Base-by-base conservation (phyloP, 2,329 filamentous ascomycete genomes). In the Penicillium capsulatum region DNA sequence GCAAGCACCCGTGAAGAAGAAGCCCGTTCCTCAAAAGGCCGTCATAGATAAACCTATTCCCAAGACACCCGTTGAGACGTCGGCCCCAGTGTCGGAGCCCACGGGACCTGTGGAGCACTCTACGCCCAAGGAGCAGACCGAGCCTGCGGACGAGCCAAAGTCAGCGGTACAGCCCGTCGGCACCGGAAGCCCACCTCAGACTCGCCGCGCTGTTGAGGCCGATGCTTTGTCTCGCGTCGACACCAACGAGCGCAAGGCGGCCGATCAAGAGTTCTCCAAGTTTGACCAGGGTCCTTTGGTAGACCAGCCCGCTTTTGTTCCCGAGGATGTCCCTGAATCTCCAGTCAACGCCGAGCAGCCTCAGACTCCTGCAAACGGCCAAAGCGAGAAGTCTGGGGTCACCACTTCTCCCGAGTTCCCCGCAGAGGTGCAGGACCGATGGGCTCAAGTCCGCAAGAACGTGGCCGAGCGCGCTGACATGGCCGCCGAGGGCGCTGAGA, bases 371-470 rank as follows among this genome's bases (percentile, higher is more conserved):
- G 44, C 48, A 6, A 53, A 51, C 40, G 45, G 47, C 17, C 38
- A 50, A 15, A 39, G 38, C 3, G 31, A 36, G 11, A 43, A 42
- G 32, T 16, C 32, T 7, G 46, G 54, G 11, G 32, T 27, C 1
- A 20, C 36, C n/a, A 24, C 31, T 11, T 36, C 40, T 20, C 29
- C 45, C 6, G 36, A 43, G 13, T 17, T 31, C 15, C 26, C 38
- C 7, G 33, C 35, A 11, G 28, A 31, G 7, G 36, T 41, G 11
- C 75, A 84, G 49, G 90, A 96, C 60, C 82, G 91, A 38, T 98
- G 92, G 92, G 91, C 91, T 1, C 88, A 94, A 66, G 96, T 97
- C 52, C 81, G 90, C 51, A 91, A 90, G 74, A 96, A 96, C 57
- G 92, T 92, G 8, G 89, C 89, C 3, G 84, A 92, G 46, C 79